phyloP scores from a whole-genome alignment of 208 protist genomes.

The Crithidia expoeki region DNA sequence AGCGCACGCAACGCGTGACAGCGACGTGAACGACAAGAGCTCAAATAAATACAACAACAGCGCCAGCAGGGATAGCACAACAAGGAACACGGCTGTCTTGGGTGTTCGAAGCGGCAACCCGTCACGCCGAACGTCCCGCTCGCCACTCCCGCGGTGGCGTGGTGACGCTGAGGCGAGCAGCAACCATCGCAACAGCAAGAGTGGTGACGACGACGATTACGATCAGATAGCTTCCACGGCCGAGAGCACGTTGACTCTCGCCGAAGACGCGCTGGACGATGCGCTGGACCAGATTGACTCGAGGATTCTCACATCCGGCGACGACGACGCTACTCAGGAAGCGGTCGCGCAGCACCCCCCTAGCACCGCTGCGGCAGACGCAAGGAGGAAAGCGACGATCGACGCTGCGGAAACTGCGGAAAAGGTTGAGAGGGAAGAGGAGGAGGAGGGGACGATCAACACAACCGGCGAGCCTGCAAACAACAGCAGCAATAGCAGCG shows the following conservation, averaged over 20 bases:
- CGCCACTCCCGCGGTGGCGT: constrained; percentile 1
- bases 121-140: constrained; percentile 5
- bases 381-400: not conserved
- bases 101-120: not conserved
- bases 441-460: not conserved
- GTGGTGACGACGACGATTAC: constrained; percentile 15
- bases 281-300: constrained; percentile 28
- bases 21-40: too few relatives aligned
- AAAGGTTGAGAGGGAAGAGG: not conserved
- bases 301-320: not conserved
- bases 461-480: too few relatives aligned
- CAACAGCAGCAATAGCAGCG: not conserved
- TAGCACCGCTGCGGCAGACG: not conserved
- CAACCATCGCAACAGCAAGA: constrained; percentile 4
- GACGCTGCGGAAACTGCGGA: not conserved
- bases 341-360: constrained; percentile 13
- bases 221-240: constrained; percentile 13
- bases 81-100: not conserved
- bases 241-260: constrained; percentile 12
- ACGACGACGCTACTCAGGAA: constrained; percentile 10
- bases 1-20: not conserved
- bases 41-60: not conserved
- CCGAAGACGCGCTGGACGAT: constrained; percentile 24
- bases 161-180: not conserved
- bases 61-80: not conserved